These are phyloP conservation scores for Centaurea solstitialis DNA, from an alignment of 129 eudicot species.

Conservation along the genomic window DNA sequence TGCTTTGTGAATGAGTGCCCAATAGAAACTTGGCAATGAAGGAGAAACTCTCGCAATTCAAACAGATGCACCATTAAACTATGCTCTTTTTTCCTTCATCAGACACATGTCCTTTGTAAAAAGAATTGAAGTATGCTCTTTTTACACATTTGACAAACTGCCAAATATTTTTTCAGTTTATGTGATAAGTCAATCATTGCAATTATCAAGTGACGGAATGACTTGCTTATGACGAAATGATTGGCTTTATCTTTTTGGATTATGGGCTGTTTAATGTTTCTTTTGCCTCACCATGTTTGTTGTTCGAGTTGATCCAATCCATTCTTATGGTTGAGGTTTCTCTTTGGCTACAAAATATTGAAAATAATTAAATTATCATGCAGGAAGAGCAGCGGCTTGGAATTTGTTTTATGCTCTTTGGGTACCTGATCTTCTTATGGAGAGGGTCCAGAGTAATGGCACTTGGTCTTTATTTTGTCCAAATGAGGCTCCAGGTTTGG, in stretches of 20 bases:
- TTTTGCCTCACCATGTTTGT: not conserved
- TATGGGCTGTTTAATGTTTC: not conserved
- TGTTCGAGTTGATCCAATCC: not conserved
- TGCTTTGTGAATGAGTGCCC: too few species aligned
- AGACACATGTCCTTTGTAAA: too few species aligned
- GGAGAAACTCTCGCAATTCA: too few species aligned
- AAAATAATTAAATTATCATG: not conserved
- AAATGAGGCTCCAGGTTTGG: slow-evolving; percentile 94
- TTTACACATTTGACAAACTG: too few species aligned
- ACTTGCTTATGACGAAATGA: too few species aligned
- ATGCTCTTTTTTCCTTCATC: too few species aligned
- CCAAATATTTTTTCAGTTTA: too few species aligned
- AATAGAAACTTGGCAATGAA: too few species aligned
- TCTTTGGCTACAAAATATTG: not conserved
- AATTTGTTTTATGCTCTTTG: slow-evolving; percentile 91
- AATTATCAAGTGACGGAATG: too few species aligned
- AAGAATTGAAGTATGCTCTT: too few species aligned
- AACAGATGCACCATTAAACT: too few species aligned
- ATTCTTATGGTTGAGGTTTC: not conserved
- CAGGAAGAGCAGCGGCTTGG: slow-evolving; percentile 97
- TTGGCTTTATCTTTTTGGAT: not conserved
- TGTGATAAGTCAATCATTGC: too few species aligned
- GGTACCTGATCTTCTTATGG: slow-evolving; percentile 97
- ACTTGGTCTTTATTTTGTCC: slow-evolving; percentile 98
- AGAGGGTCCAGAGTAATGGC: slow-evolving; percentile 77